Conservation (phyloP, 768 basidiomycete genomes). For the Psilocybe sp. region DNA sequence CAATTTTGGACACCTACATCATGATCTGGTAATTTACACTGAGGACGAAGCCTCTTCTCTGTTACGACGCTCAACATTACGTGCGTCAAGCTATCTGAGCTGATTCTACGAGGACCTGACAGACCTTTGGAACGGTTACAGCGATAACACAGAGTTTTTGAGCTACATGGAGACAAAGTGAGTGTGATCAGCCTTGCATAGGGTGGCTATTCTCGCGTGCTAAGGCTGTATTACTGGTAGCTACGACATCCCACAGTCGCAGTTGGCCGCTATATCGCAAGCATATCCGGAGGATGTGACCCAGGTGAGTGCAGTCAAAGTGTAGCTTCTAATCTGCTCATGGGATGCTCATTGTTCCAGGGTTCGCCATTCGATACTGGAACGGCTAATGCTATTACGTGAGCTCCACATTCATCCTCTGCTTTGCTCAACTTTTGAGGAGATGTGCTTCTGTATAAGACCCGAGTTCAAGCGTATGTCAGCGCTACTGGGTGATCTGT, state of each 20-base stretch:
- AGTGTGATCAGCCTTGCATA: too few relatives aligned
- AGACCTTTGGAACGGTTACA: not conserved
- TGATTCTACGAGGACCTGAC: not conserved
- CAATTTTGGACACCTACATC: not conserved
- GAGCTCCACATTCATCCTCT: not conserved
- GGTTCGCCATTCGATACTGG: constrained; percentile 25
- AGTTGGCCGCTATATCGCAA: too few relatives aligned
- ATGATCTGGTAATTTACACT: not conserved
- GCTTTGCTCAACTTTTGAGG: not conserved
- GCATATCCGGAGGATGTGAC: too few relatives aligned
- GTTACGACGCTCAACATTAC: constrained; percentile 11
- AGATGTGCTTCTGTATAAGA: constrained; percentile 12
- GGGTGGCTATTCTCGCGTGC: too few relatives aligned
- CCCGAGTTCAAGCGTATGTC: constrained; percentile 40
- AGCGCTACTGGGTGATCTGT: constrained; percentile 34
- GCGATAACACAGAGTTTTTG: constrained; percentile 17
- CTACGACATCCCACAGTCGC: too few relatives aligned
- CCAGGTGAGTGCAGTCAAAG: too few relatives aligned
- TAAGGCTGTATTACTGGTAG: too few relatives aligned
- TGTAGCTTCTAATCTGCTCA: not conserved
- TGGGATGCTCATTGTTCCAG: constrained; percentile 3
- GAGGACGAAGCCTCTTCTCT: constrained; percentile 11
- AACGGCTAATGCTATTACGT: constrained; percentile 20
- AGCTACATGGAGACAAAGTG: constrained; percentile 19
- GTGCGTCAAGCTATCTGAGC: not conserved